These are phyloP conservation scores for Anacardium occidentale DNA, from an alignment of 345 rosid genomes.

Conservation along the genomic window DNA sequence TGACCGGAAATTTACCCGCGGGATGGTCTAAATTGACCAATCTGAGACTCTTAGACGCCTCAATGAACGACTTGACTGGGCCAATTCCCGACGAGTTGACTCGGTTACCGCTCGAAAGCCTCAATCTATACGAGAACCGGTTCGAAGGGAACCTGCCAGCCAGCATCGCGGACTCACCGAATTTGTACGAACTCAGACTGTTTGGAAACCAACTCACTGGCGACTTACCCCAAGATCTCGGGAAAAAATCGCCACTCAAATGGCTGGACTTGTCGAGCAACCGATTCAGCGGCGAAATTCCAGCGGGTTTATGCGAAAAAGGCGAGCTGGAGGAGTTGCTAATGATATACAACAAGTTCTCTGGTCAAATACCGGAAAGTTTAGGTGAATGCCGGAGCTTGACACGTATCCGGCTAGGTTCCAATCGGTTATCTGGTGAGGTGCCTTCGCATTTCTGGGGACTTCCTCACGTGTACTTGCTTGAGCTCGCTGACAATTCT, in stretches of 20 bases:
- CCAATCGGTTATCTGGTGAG: slow-evolving; percentile 70
- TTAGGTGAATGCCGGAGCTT: slow-evolving; percentile 62
- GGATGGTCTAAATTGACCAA: slow-evolving; percentile 58
- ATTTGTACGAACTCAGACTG: slow-evolving; percentile 75
- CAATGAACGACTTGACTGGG: slow-evolving; percentile 82
- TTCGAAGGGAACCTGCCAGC: slow-evolving; percentile 65
- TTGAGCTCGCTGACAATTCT: slow-evolving; percentile 63
- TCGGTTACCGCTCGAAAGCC: slow-evolving; percentile 66
- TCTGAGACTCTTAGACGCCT: slow-evolving; percentile 73
- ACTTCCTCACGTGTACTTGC: slow-evolving; percentile 69
- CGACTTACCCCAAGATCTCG: slow-evolving; percentile 63
- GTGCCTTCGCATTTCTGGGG: slow-evolving; percentile 88
- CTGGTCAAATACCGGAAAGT: slow-evolving; percentile 68
- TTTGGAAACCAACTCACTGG: slow-evolving; percentile 70
- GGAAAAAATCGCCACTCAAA: slow-evolving; percentile 67
- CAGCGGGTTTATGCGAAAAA: slow-evolving; percentile 56
- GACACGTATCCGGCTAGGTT: slow-evolving; percentile 63
- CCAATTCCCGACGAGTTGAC: slow-evolving; percentile 72
- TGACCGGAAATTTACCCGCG: slow-evolving; percentile 63
- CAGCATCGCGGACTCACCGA: slow-evolving; percentile 63
- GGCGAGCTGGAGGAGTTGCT: slow-evolving; percentile 78
- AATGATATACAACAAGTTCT: slow-evolving; percentile 58
- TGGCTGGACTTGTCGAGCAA: slow-evolving; percentile 86
- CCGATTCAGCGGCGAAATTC: slow-evolving; percentile 60
- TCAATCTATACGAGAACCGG: slow-evolving; percentile 78